These are phyloP conservation scores for Malassezia pachydermatis DNA, from an alignment of 1,284 basidiomycete genomes.

Conservation along the genomic window DNA sequence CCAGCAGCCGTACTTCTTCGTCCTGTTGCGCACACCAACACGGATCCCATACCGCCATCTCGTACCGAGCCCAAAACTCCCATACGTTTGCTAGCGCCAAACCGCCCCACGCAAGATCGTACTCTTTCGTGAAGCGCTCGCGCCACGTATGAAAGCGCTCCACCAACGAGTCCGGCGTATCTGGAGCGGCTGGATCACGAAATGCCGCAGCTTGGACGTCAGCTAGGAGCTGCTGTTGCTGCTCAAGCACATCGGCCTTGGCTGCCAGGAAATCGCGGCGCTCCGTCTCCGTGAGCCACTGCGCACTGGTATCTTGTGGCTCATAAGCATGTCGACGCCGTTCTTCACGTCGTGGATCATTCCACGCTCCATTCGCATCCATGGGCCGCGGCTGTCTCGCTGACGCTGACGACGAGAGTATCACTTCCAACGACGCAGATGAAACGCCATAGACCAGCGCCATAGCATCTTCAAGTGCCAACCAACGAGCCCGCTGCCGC, in stretches of 20 bases:
- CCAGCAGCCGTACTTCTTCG: not conserved
- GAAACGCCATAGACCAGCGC: conserved; percentile 20
- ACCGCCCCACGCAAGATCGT: conserved; percentile 38
- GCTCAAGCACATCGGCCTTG: not conserved
- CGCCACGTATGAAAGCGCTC: conserved; percentile 34
- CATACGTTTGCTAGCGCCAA: conserved; percentile 35
- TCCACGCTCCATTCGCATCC: conserved; percentile 13
- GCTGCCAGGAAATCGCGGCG: not conserved
- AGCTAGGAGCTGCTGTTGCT: conserved; percentile 14
- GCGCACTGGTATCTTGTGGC: not conserved
- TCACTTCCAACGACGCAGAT: conserved; percentile 17
- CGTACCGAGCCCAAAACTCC: conserved; percentile 37
- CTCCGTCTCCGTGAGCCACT: conserved; percentile 3
- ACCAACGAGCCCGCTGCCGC: conserved; percentile 16
- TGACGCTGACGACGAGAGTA: too few species aligned
- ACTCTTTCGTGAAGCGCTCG: conserved; percentile 27
- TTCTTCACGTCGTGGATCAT: not conserved
- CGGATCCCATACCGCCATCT: conserved; percentile 27
- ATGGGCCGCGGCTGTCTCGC: too few species aligned
- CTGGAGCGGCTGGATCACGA: conserved; percentile 21
- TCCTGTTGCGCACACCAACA: conserved; percentile 4
- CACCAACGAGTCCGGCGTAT: conserved; percentile 21
- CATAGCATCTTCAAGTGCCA: conserved; percentile 23
- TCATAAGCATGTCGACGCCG: not conserved
- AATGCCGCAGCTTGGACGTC: conserved; percentile 40